phyloP scores from a whole-genome alignment of 257 asterid genomes.

The Paraleonurus japonicus region DNA sequence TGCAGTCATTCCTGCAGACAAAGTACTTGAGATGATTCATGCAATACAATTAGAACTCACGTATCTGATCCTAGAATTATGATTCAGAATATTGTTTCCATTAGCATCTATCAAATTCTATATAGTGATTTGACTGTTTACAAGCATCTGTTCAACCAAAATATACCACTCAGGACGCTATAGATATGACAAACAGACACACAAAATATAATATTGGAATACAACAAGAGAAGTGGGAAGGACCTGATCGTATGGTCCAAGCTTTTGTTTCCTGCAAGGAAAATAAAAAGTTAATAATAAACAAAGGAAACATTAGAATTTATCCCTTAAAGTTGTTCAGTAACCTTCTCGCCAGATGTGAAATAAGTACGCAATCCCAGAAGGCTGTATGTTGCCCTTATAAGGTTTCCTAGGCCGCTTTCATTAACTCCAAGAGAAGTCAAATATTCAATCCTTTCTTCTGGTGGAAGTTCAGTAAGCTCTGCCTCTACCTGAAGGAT shows the following conservation, averaged over 20 bases:
- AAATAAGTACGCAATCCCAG: slow-evolving; percentile 91
- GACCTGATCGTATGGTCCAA: slow-evolving; percentile 91
- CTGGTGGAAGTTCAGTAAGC: slow-evolving; percentile 90
- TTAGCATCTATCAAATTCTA: not conserved
- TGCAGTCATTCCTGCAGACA: slow-evolving; percentile 87
- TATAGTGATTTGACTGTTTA: slow-evolving; percentile 6
- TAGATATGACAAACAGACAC: not conserved
- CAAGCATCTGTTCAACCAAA: slow-evolving; percentile 9
- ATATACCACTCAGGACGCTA: not conserved
- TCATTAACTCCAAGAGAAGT: slow-evolving; percentile 84
- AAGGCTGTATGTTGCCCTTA: slow-evolving; percentile 83
- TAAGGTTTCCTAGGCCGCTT: slow-evolving; percentile 93
- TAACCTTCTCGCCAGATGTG: slow-evolving; percentile 98
- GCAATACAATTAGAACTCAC: slow-evolving; percentile 11
- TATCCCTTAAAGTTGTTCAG: not conserved
- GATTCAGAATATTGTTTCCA: not conserved
- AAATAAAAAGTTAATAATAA: slow-evolving; percentile 11
- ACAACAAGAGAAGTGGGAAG: slow-evolving; percentile 24
- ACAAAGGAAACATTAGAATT: slow-evolving; percentile 3
- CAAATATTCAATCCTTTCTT: slow-evolving; percentile 84
- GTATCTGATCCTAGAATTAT: slow-evolving; percentile 16
- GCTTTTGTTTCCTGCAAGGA: slow-evolving; percentile 82
- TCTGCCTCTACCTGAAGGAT: slow-evolving; percentile 85
- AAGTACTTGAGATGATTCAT: slow-evolving; percentile 11
- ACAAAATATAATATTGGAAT: slow-evolving; percentile 13